Evolutionary conservation across 2,329 filamentous ascomycete genomes (phyloP), one percentile per base, ranked within the genome.

Genomic region (Lomentospora prolificans): DNA sequence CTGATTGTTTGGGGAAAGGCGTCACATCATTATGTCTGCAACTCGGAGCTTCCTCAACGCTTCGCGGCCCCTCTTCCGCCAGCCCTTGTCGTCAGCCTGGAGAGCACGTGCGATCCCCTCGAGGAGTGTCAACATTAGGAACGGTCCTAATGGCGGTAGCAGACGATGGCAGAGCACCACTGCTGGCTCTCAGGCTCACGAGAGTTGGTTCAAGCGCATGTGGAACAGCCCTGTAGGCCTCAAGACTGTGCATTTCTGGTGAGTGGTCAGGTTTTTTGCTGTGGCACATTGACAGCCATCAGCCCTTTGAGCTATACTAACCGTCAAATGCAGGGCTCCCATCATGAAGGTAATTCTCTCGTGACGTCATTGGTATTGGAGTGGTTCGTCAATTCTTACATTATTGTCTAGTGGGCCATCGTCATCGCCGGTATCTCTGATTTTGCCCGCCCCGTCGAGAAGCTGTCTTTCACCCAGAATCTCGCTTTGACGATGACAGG

Each of bases 221-320:
- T 90, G 86, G 86, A 83, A 89, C 71, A 90, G 86, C 70, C 87
- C 88, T 60, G 72, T 91, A 61, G 89, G 89, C 53, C 64, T 91
- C 64, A 90, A 90, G 85, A 99, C 94, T 60, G 94, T 99, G 65
- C 94, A 99, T 74, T 99, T 99, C 76, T 99, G 94, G 92, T 92
- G 76, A 61, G 78, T 67, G 14, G 4, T 9, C n/a, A n/a, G n/a
- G n/a, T n/a, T n/a, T n/a, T n/a, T n/a, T n/a, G n/a, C n/a, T n/a
- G n/a, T n/a, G n/a, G n/a, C n/a, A n/a, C n/a, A n/a, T n/a, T n/a
- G n/a, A n/a, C n/a, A n/a, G n/a, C n/a, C n/a, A n/a, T n/a, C n/a
- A n/a, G n/a, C n/a, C n/a, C n/a, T n/a, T n/a, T n/a, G n/a, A n/a
- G n/a, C n/a, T n/a, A 9, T 53, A 25, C 51, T 50, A 22, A 50